These are phyloP conservation scores for Ophiostoma piceae DNA, from an alignment of 2,329 filamentous ascomycete species.

Conservation along the genomic window DNA sequence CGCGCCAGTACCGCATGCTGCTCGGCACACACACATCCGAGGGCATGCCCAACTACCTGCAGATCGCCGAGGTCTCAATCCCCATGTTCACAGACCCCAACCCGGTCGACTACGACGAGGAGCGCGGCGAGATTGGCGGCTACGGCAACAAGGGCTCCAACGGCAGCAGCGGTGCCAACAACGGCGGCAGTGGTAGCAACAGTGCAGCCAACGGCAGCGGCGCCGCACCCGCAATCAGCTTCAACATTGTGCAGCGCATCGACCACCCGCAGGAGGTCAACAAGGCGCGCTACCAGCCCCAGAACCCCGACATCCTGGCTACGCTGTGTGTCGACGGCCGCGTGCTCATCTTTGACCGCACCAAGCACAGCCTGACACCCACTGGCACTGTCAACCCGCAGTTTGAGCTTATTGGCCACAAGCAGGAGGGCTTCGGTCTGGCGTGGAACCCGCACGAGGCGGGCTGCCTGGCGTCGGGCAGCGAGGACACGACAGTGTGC, in stretches of 20 bases:
- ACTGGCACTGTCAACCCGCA: slow-evolving; percentile 72
- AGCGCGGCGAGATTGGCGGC: slow-evolving; percentile 87
- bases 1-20: slow-evolving; percentile 79
- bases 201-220: slow-evolving; percentile 46
- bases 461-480: slow-evolving; percentile 81
- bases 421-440: slow-evolving; percentile 82
- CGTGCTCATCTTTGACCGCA: slow-evolving; percentile 91
- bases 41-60: slow-evolving; percentile 80
- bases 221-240: slow-evolving; percentile 73
- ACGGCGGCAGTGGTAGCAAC: slow-evolving; percentile 40
- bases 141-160: slow-evolving; percentile 59
- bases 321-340: slow-evolving; percentile 84
- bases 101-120: slow-evolving; percentile 81
- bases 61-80: slow-evolving; percentile 90
- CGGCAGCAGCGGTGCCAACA: slow-evolving; percentile 16
- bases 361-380: slow-evolving; percentile 80
- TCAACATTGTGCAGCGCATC: slow-evolving; percentile 91
- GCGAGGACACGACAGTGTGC: slow-evolving; percentile 84
- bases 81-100: slow-evolving; percentile 72
- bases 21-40: slow-evolving; percentile 93
- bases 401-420: slow-evolving; percentile 79
- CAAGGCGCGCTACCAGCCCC: slow-evolving; percentile 95
- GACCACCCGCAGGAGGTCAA: slow-evolving; percentile 96
- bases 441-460: slow-evolving; percentile 83
- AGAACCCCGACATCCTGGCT: slow-evolving; percentile 94